Evolutionary conservation across 2,329 filamentous ascomycete species (phyloP).

Genomic region (Diaporthe eres): DNA sequence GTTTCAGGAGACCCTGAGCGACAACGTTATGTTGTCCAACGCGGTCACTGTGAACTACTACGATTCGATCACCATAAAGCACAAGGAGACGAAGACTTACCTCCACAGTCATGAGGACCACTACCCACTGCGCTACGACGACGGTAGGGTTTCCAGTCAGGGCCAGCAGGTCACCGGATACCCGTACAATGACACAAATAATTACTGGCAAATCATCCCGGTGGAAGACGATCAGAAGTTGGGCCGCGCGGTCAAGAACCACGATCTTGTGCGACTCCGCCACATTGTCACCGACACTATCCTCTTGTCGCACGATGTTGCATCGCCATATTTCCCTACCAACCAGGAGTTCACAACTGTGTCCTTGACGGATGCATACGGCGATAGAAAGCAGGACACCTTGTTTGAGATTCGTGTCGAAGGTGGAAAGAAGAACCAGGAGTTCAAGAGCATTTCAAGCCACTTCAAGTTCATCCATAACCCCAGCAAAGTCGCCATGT

Average conservation of each 20-base stretch:
- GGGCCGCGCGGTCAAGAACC: constrained; percentile 81
- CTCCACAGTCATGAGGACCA: constrained; percentile 92
- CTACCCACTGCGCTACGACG: constrained; percentile 96
- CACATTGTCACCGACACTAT: constrained; percentile 89
- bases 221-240: constrained; percentile 69
- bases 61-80: constrained; percentile 87
- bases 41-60: constrained; percentile 91
- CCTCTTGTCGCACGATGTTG: constrained; percentile 95
- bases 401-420: constrained; percentile 95
- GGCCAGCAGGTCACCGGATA: constrained; percentile 99
- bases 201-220: constrained; percentile 95
- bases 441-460: constrained; percentile 91
- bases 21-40: constrained; percentile 93
- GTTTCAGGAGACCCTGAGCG: constrained; percentile 96
- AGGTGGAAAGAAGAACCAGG: constrained; percentile 82
- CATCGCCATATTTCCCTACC: constrained; percentile 94
- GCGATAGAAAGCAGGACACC: constrained; percentile 85
- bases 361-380: constrained; percentile 77
- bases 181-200: constrained; percentile 98
- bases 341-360: constrained; percentile 99
- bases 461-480: constrained; percentile 97
- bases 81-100: constrained; percentile 98
- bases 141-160: constrained; percentile 96
- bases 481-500: constrained; percentile 98
- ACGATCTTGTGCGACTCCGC: constrained; percentile 87